Conservation (phyloP, 2,329 filamentous ascomycete species). For the Alternaria gaisen region DNA sequence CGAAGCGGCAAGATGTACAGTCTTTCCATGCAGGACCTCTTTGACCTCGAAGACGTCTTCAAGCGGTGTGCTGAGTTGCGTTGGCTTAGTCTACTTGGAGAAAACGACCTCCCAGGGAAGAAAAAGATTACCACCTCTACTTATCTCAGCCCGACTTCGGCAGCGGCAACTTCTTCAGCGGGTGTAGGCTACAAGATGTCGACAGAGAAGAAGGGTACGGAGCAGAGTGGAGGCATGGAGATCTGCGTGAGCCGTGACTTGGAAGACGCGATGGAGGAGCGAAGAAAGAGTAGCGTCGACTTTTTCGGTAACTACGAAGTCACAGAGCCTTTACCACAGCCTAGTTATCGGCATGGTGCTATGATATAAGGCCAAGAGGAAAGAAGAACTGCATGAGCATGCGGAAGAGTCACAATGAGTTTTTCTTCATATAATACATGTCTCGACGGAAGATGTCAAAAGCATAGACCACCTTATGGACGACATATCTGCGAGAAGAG, state of each 20-base stretch:
- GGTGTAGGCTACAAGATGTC: constrained; percentile 49
- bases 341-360: constrained; percentile 38
- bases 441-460: not conserved
- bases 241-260: constrained; percentile 46
- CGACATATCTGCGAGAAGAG: not conserved
- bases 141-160: constrained; percentile 26
- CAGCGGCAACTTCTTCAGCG: constrained; percentile 20
- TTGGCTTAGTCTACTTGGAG: constrained; percentile 42
- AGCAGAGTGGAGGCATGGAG: constrained; percentile 49
- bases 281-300: constrained; percentile 44
- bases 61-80: constrained; percentile 44
- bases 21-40: constrained; percentile 48
- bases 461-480: not conserved
- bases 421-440: not conserved
- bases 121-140: constrained; percentile 11
- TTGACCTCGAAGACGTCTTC: constrained; percentile 47
- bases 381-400: not conserved
- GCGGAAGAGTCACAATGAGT: not conserved
- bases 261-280: constrained; percentile 42
- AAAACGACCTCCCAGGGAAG: constrained; percentile 28
- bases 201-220: constrained; percentile 42
- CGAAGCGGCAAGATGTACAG: constrained; percentile 44
- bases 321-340: constrained; percentile 45
- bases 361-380: constrained; percentile 37
- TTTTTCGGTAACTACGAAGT: constrained; percentile 50